Evolutionary conservation across 2,329 filamentous ascomycete species (phyloP).

Genomic region (Penicillium sclerotigenum): DNA sequence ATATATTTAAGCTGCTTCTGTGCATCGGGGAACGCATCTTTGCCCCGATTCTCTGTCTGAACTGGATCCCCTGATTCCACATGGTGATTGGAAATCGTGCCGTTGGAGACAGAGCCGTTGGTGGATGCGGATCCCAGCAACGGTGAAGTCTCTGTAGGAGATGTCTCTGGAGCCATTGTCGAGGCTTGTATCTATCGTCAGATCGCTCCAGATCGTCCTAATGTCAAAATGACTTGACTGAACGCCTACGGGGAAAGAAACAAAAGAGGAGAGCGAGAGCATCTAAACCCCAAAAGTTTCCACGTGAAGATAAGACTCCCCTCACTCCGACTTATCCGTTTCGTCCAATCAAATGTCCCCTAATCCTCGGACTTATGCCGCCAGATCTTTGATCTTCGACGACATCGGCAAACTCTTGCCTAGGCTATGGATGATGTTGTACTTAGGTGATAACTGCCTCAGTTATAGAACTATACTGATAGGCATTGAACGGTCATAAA

Average conservation of each 20-base stretch:
- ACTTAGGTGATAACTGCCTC: not conserved
- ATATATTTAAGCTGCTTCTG: conserved; percentile 55
- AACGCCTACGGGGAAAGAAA: not conserved
- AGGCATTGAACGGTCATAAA: conserved; percentile 17
- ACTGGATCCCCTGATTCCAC: conserved; percentile 18
- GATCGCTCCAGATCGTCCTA: not conserved
- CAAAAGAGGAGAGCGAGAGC: not conserved
- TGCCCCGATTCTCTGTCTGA: conserved; percentile 21
- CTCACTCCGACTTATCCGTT: conserved; percentile 5
- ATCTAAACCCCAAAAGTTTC: not conserved
- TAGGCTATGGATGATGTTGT: not conserved
- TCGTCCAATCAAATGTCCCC: not conserved
- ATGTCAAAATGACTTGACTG: conserved; percentile 1
- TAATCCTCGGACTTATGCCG: not conserved
- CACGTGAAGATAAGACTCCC: conserved; percentile 1
- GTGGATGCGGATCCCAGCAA: conserved; percentile 39
- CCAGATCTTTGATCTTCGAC: not conserved
- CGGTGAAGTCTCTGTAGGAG: conserved; percentile 45
- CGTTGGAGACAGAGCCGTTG: conserved; percentile 26
- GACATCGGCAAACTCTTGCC: not conserved
- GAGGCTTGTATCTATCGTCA: not conserved
- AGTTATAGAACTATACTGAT: not conserved
- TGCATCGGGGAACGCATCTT: conserved; percentile 44
- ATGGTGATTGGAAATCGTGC: conserved; percentile 23
- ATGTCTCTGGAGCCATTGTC: conserved; percentile 25